Base-by-base conservation (phyloP, 371 early-diverging fungal genomes). In the Umbelopsis sp. region DNA sequence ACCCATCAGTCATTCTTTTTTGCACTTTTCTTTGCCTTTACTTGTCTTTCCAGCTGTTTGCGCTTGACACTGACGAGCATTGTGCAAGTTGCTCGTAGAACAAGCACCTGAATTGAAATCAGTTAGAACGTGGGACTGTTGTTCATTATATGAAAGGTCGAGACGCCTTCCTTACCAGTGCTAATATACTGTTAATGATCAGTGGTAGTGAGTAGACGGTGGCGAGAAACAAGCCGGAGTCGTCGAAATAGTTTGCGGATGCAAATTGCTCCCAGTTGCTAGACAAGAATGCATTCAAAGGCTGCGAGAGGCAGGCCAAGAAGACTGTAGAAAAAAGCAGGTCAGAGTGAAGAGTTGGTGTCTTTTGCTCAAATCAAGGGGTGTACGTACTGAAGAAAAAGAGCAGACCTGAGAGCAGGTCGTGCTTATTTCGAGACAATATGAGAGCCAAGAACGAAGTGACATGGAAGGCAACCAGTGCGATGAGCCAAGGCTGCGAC, bases 131-230 rank as follows among this genome's bases (percentile, higher is more conserved):
- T 22, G 22, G 22, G 22, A 22, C 22, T 22, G 22, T 22, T 22
- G 22, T 22, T 22, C 22, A 22, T 22, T 22, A 70, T 37, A 50
- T 53, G 24, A 11, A 65, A 9, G 37, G 44, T 22, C 12, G 44
- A 57, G 52, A 46, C 24, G 7, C 2, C 51, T 14, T 38, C 32
- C 69, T 73, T 76, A 86, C 84, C 72, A 84, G 57, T n/a, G 76
- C 66, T 22, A 82, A 25, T 45, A 79, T 72, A 25, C 72, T 71
- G 51, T 86, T 82, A 38, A 76, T 68, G 41, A 86, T 48, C 32
- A 86, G 69, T 0, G 86, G 86, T 20, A 77, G 73, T 8, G 83
- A 75, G 64, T 83, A 86, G 6, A 82, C 69, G 10, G 76, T 68
- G 1, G 80, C 80, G 48, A 77, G 74, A 68, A 86, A 84, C 45